Evolutionary conservation across 2,329 filamentous ascomycete species (phyloP), one percentile per base, ranked within the genome.

Genomic region (Epichloe hybrida): DNA sequence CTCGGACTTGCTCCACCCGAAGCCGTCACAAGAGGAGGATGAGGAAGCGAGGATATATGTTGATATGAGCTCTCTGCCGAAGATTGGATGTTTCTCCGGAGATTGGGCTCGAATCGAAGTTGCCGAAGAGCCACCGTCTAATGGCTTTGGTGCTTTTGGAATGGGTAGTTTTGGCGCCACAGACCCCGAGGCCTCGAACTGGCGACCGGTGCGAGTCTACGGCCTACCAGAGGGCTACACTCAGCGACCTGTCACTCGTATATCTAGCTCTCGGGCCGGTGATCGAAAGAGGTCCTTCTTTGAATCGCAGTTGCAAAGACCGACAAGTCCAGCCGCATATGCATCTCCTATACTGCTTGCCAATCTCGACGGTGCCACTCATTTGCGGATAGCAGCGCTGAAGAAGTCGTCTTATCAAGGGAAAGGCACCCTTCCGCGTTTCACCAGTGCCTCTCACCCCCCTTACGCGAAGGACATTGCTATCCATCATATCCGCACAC

Each of bases 31-130:
- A 0, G 79, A 81, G 27, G 89, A 96, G 54, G 93, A 98, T 54
- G 89, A 95, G 56, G 85, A 94, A 58, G 83, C 88, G 2, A 82
- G 93, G 46, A 78, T 97, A 2, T 98, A 91, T 61, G 90, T 98
- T 5, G 89, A 96, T 59, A 84, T 94, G 7, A 83, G 80, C 52
- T 86, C 88, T 1, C 69, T 98, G 20, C 84, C 88, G 13, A 89
- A 90, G 58, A 84, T 98, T 50, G 90, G 91, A 15, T 97, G 91
- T 66, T 98, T 98, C 63, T 97, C 91, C 0, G 93, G 93, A 34
- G 93, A 98, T 62, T 98, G 93, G 93, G 88, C 95, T 11, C 83
- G 85, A 21, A 74, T 96, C 11, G 88, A 95, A 67, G 76, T 80
- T 5, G 78, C 86, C 0, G 77, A 86, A 56, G 87, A 89, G 62